Conservation (phyloP, 495 filamentous ascomycete species). For the Parmelia sp. region DNA sequence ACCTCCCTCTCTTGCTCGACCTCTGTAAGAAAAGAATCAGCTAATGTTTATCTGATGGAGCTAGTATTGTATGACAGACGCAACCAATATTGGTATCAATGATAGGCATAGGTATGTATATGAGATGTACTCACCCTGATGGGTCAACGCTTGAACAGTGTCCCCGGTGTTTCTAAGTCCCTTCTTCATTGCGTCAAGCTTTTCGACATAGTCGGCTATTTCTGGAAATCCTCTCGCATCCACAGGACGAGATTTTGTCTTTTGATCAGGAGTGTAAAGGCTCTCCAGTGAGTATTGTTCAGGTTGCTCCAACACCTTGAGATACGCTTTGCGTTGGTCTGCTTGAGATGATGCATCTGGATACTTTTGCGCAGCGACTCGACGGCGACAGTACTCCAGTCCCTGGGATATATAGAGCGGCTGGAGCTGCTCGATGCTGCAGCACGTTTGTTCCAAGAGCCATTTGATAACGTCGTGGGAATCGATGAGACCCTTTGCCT, state of each 20-base stretch:
- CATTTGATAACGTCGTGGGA: slow-evolving; percentile 51
- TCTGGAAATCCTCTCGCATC: slow-evolving; percentile 14
- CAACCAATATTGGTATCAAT: neutral
- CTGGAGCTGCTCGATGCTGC: slow-evolving; percentile 47
- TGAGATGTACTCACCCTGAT: slow-evolving; percentile 23
- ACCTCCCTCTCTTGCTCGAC: slow-evolving; percentile 45
- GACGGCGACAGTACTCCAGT: slow-evolving; percentile 45
- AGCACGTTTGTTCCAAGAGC: slow-evolving; percentile 58
- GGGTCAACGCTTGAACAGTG: slow-evolving; percentile 33
- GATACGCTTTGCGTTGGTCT: slow-evolving; percentile 32
- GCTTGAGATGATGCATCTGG: slow-evolving; percentile 30
- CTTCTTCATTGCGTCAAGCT: slow-evolving; percentile 27
- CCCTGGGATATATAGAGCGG: slow-evolving; percentile 53
- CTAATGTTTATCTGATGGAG: neutral
- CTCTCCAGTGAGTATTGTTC: slow-evolving; percentile 43
- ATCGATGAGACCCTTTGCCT: slow-evolving; percentile 26
- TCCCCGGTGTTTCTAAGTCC: slow-evolving; percentile 28
- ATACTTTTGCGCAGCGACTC: slow-evolving; percentile 28
- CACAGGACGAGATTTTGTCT: slow-evolving; percentile 11
- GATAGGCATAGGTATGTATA: neutral
- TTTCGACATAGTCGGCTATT: slow-evolving; percentile 27
- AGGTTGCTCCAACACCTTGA: slow-evolving; percentile 34
- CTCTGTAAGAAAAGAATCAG: slow-evolving; percentile 22
- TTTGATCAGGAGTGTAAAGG: slow-evolving; percentile 36
- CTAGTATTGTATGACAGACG: neutral